Percentiles rank a stretch among this genome's conserved stretches.
Conservation (phyloP, 371 early-diverging fungal species). For the Blakeslea trispora region DNA sequence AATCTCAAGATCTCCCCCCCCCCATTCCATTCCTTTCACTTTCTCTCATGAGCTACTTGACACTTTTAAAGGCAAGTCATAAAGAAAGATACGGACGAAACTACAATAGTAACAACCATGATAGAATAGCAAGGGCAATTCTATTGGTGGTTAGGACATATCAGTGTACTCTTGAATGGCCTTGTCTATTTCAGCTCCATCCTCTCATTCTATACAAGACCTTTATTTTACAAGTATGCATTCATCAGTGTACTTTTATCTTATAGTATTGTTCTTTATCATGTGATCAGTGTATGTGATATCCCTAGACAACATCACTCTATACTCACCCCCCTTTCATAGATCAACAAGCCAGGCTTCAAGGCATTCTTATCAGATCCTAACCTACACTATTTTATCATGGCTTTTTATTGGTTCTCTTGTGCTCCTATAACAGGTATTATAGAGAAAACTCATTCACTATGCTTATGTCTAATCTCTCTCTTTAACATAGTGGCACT, state of each 20-base stretch:
- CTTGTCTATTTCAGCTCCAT: constrained; percentile 42
- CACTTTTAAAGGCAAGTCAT: no score
- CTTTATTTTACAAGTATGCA: constrained; percentile 62
- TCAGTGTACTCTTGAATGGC: constrained; percentile 35
- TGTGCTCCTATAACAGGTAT: constrained; percentile 76
- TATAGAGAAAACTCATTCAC: no score
- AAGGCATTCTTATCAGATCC: constrained; percentile 70
- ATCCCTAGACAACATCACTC: no score
- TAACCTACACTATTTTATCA: constrained; percentile 84
- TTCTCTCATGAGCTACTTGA: no score
- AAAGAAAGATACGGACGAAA: no score
- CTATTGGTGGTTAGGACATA: constrained; percentile 58
- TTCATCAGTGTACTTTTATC: constrained; percentile 72
- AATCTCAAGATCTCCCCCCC: no score
- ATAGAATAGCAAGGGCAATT: constrained; percentile 55
- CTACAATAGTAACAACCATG: no score
- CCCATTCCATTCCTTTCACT: no score
- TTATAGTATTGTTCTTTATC: constrained; percentile 85
- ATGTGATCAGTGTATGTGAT: constrained; percentile 69
- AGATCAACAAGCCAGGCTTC: neutral
- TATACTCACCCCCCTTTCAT: neutral
- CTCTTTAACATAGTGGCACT: constrained; percentile 64
- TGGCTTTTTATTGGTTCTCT: constrained; percentile 80
- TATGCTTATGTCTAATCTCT: no score
- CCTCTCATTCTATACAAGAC: constrained; percentile 34